phyloP scores from a whole-genome alignment of 192 early-diverging fungal species.

The Mortierella hygrophila region DNA sequence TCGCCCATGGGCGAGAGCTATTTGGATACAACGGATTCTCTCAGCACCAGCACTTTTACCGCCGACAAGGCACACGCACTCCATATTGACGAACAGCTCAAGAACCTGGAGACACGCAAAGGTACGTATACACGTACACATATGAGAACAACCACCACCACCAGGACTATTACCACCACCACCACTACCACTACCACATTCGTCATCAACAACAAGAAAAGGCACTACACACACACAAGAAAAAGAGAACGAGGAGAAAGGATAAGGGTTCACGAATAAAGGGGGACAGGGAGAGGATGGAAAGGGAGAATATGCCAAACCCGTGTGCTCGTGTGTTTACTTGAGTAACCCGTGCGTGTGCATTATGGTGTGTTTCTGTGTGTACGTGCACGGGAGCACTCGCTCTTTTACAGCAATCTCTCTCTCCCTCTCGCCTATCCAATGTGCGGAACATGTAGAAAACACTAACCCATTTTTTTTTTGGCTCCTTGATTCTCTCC shows the following conservation, averaged over 20 bases:
- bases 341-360: background rate
- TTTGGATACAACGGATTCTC: background rate
- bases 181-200: background rate
- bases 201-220: background rate
- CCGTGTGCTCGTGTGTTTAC: background rate
- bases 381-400: slow-evolving; percentile 5
- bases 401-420: background rate
- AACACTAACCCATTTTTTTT: too few species aligned
- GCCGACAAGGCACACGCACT: slow-evolving; percentile 42
- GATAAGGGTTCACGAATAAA: background rate
- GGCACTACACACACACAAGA: background rate
- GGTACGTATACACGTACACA: slow-evolving; percentile 14
- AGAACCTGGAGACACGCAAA: slow-evolving; percentile 56
- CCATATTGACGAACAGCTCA: slow-evolving; percentile 52
- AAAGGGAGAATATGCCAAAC: background rate
- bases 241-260: slow-evolving; percentile 1
- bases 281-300: background rate
- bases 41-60: slow-evolving; percentile 23
- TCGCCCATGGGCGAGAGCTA: slow-evolving; percentile 52
- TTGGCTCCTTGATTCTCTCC: slow-evolving; percentile 9
- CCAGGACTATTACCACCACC: background rate
- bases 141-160: background rate
- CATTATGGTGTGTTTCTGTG: background rate
- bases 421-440: background rate
- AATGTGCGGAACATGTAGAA: background rate